Base-by-base conservation (phyloP, 2,329 filamentous ascomycete genomes). In the Penicillium vulpinum region DNA sequence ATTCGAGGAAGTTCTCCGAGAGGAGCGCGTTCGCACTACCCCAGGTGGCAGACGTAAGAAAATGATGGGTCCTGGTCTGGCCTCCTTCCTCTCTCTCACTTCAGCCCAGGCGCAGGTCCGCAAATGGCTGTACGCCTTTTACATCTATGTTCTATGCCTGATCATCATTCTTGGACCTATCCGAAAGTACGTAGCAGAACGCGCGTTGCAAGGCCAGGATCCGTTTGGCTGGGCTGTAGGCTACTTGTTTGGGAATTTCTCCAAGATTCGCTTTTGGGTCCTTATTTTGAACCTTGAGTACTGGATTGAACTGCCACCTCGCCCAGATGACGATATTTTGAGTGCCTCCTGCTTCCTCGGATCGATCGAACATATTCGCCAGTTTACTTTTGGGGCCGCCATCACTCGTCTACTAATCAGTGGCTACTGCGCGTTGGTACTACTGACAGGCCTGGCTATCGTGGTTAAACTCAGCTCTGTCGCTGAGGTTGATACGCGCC, bases 201-300 rank as follows among this genome's bases (percentile, higher is more conserved):
- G 83, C 60, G 92, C 91, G 15, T 80, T 99, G 1, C 69, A 82
- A 33, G 86, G 85, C 16, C 78, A 86, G 50, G 94, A 99, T 66
- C 92, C 94, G 0, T 85, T 99, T 43, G 91, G 93, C 2, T 99
- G 94, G 94, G 92, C 91, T 0, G 74, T 97, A 11, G 88, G 91
- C 2, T 99, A 99, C 73, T 78, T 97, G 3, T 84, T 97, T 59
- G 92, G 93, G 13, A 89, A 96, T 65, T 70, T 92, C 11, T 81
- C 84, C 0, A 81, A 80, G 68, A 85, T 97, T 63, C 83, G 92
- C 24, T 87, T 88, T 70, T 82, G 88, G 71, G 83, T 93, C 9
- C 80, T 91, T 16, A 83, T 82, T 58, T 81, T 85, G 58, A 85
- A 88, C 59, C 78, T 94, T 6, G 86, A 89, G 62, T 75, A 79